Evolutionary conservation across 352 stramenopile genomes (phyloP).

Genomic region (Phytophthora cryptogea): DNA sequence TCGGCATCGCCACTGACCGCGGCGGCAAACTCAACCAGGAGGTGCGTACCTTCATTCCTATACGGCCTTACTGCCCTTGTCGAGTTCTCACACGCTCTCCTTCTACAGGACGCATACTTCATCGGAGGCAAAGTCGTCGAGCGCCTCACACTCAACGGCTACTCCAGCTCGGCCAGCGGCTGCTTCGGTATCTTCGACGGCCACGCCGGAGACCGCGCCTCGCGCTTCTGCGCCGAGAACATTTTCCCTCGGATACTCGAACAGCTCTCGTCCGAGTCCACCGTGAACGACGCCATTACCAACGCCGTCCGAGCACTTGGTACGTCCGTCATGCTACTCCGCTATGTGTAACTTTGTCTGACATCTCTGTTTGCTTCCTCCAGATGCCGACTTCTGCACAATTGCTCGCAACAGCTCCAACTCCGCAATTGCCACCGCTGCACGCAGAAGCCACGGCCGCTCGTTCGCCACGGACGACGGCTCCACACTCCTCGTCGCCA

Average conservation of each 20-base stretch:
- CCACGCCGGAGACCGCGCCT: slow-evolving; percentile 79
- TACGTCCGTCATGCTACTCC: slow-evolving; percentile 28
- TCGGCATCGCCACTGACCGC: slow-evolving; percentile 72
- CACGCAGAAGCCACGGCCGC: slow-evolving; percentile 28
- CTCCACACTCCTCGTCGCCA: slow-evolving; percentile 77
- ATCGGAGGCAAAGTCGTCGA: slow-evolving; percentile 63
- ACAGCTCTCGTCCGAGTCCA: slow-evolving; percentile 35
- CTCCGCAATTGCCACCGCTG: slow-evolving; percentile 30
- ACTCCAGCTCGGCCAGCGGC: slow-evolving; percentile 55
- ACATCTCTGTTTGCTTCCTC: neutral
- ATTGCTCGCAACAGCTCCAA: slow-evolving; percentile 52
- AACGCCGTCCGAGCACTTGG: slow-evolving; percentile 60
- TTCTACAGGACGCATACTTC: slow-evolving; percentile 79
- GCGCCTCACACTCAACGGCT: slow-evolving; percentile 82
- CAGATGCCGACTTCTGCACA: slow-evolving; percentile 70
- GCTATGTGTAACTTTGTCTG: slow-evolving; percentile 6
- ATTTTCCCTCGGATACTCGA: slow-evolving; percentile 71
- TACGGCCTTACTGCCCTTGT: neutral
- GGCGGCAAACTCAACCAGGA: slow-evolving; percentile 79
- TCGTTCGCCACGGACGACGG: slow-evolving; percentile 78
- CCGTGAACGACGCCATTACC: slow-evolving; percentile 60
- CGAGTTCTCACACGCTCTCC: neutral
- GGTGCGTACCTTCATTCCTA: slow-evolving; percentile 35
- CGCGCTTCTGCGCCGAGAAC: slow-evolving; percentile 76
- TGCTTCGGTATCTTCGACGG: slow-evolving; percentile 88